Evolutionary conservation across 352 stramenopile genomes (phyloP), one percentile per base, ranked within the genome.

Genomic region (Peronosclerospora sorghi): DNA sequence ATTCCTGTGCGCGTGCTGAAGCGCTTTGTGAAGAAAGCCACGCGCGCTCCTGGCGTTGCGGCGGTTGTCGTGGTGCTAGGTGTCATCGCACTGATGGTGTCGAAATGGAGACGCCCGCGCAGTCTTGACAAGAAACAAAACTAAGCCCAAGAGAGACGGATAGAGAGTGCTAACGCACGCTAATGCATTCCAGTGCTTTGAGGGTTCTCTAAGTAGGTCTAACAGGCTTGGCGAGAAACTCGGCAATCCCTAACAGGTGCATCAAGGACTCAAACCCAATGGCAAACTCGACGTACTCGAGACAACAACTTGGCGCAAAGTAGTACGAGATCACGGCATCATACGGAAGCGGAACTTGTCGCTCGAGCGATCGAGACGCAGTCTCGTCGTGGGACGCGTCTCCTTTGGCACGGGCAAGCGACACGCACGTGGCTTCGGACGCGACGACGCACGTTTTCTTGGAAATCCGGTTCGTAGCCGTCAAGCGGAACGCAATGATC

Each of bases 271-370:
- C 80, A 48, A 88, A 92, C 13, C 80, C 77, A 44, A 92, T 88
- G 7, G 80, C 80, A 48, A 89, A 90, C 58, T 92, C 80, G 38
- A 92, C 59, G 58, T 92, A 90, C 48, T 92, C 77, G 5, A 92
- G 50, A 21, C 45, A 46, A 20, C 44, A 63, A 21, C 44, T 69
- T 13, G 61, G 48, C 13, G 69, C 59, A 38, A 92, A 92, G 57
- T 63, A 82, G 51, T 87, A 92, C 58, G 74, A 90, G 44, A 92
- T 86, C 64, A 87, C 85, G 18, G 74, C 76, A 47, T 90, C 77
- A 35, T 65, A 73, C 4, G 73, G 62, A 27, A 92, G 45, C 29
- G 87, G 77, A 20, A 86, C 69, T 36, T 92, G 80, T 20, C 77
- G 68, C 47, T 92, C 80, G 2, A 69, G 32, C 10, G 48, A 42